Conservation (phyloP, 2,329 filamentous ascomycete genomes). For the Colletotrichum endophyticum region DNA sequence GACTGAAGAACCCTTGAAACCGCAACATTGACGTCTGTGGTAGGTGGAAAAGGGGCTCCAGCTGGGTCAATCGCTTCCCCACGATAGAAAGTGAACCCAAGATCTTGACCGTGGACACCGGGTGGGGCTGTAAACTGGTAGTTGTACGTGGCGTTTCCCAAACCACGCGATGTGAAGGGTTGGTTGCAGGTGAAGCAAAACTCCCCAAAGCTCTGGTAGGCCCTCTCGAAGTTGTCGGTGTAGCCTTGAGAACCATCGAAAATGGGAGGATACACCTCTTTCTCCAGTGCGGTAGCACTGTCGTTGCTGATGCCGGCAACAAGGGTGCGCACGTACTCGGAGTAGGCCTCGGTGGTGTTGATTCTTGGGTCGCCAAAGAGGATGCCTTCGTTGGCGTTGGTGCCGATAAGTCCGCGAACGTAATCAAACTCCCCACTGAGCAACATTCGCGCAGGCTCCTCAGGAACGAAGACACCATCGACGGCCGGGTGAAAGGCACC, state of each 20-base stretch:
- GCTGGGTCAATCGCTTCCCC: neutral
- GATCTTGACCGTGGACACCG: neutral
- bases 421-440: accelerated
- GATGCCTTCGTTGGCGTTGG: neutral
- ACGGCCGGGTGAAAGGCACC: neutral
- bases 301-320: neutral
- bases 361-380: neutral
- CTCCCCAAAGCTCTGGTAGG: neutral
- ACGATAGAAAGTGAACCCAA: neutral
- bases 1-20: neutral
- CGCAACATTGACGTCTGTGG: neutral
- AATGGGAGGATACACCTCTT: neutral
- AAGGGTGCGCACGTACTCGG: neutral
- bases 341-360: neutral
- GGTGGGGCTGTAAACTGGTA: neutral
- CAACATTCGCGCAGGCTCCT: neutral
- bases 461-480: neutral
- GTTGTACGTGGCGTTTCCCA: neutral
- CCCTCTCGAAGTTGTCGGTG: neutral
- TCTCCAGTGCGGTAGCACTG: neutral
- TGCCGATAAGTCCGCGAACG: neutral
- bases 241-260: neutral
- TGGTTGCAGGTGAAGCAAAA: neutral
- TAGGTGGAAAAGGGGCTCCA: neutral
- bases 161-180: neutral